These are phyloP conservation scores for Macrolepiota fuliginosa DNA, from an alignment of 768 basidiomycete genomes.

Conservation along the genomic window DNA sequence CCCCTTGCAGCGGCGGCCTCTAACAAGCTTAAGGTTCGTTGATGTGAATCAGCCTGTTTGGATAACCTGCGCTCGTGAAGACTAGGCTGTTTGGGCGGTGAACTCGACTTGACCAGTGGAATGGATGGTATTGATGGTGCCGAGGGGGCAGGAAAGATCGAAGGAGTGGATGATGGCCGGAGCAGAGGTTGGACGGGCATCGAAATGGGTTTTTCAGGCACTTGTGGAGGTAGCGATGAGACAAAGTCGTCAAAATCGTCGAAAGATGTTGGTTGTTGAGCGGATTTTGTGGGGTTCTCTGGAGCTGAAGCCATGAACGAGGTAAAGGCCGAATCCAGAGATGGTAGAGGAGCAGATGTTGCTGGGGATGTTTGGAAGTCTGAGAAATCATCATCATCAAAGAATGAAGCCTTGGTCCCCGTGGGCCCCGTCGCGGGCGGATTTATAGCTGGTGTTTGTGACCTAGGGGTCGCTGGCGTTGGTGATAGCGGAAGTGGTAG, in stretches of 20 bases:
- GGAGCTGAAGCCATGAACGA: constrained; percentile 10
- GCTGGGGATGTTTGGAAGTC: constrained; percentile 42
- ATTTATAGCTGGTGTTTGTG: not conserved
- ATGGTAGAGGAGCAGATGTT: constrained; percentile 18
- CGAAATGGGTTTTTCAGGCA: constrained; percentile 31
- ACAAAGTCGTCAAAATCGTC: constrained; percentile 50
- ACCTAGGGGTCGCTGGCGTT: not conserved
- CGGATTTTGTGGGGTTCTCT: constrained; percentile 14
- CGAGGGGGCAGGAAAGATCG: constrained; percentile 1
- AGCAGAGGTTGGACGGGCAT: constrained; percentile 23
- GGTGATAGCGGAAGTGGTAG: constrained; percentile 3
- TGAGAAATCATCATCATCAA: constrained; percentile 54
- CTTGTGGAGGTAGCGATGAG: constrained; percentile 16
- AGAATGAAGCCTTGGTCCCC: constrained; percentile 20
- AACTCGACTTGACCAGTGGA: constrained; percentile 4
- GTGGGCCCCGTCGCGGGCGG: constrained; percentile 26
- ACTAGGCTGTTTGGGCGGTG: constrained; percentile 8
- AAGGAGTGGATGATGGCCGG: not conserved
- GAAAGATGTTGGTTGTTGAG: constrained; percentile 15
- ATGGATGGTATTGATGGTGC: constrained; percentile 1
- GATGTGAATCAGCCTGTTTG: constrained; percentile 42
- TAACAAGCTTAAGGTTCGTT: constrained; percentile 56
- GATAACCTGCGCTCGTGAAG: constrained; percentile 26
- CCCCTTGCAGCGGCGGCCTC: constrained; percentile 52
- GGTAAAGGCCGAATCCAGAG: not conserved